A percentile compares a stretch with the other conserved stretches of the same genome.
These are phyloP conservation scores for Heracleum sosnowskyi DNA, from an alignment of 129 eudicot species.

Conservation along the genomic window DNA sequence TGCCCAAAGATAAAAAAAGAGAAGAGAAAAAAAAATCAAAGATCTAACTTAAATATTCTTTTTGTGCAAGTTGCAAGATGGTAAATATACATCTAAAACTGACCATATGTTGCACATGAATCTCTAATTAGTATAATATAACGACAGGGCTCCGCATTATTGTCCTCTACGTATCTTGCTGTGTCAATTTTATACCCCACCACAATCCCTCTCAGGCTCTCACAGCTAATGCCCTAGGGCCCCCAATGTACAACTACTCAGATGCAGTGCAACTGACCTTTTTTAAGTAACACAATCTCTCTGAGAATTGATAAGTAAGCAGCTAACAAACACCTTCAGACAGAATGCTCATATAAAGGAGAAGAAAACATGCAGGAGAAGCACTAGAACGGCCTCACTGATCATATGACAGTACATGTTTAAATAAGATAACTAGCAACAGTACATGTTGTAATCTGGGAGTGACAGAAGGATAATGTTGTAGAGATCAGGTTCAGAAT, in stretches of 20 bases:
- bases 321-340: not conserved
- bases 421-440: not conserved
- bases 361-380: not conserved
- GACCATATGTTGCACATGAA: not conserved
- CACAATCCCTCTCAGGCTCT: too few relatives aligned
- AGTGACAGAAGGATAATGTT: not conserved
- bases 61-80: too few relatives aligned
- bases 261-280: too few relatives aligned
- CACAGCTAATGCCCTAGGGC: too few relatives aligned
- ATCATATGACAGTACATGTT: not conserved
- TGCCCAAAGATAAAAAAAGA: too few relatives aligned
- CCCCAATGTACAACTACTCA: not conserved
- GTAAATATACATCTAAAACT: not conserved
- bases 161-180: too few relatives aligned
- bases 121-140: not conserved
- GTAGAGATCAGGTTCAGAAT: not conserved
- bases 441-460: not conserved
- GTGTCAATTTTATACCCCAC: not conserved
- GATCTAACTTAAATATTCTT: too few relatives aligned
- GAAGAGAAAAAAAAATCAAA: too few relatives aligned
- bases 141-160: too few relatives aligned
- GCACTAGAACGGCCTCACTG: not conserved
- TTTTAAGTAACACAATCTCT: not conserved
- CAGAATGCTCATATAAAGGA: not conserved
- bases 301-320: not conserved